Evolutionary conservation across 768 basidiomycete genomes (phyloP).

Genomic region (Kwoniella mangroviensis): DNA sequence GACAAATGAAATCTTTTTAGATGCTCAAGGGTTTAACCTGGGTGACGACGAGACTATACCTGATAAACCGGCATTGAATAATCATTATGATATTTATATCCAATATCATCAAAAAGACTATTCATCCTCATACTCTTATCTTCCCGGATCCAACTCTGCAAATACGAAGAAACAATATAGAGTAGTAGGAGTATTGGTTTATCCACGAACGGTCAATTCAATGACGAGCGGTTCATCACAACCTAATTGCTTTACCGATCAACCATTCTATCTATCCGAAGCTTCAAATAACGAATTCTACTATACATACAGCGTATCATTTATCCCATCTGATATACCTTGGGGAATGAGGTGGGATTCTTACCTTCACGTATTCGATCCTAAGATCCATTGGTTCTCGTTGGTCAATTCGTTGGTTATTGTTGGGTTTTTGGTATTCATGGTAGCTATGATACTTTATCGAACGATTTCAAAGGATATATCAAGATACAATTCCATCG

Average conservation of each 20-base stretch:
- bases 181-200: conserved; percentile 92
- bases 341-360: conserved; percentile 96
- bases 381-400: conserved; percentile 95
- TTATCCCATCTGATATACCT: conserved; percentile 77
- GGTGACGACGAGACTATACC: conserved; percentile 65
- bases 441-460: conserved; percentile 90
- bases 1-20: conserved; percentile 84
- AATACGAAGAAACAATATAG: conserved; percentile 65
- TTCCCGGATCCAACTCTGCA: background rate
- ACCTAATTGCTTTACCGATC: conserved; percentile 46
- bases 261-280: conserved; percentile 66
- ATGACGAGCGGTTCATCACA: conserved; percentile 24
- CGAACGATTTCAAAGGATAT: conserved; percentile 91
- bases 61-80: conserved; percentile 75
- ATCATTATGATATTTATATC: conserved; percentile 70
- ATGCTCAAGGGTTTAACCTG: conserved; percentile 84
- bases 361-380: conserved; percentile 91
- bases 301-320: conserved; percentile 86
- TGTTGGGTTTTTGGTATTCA: conserved; percentile 72
- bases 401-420: conserved; percentile 91
- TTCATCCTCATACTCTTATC: conserved; percentile 42
- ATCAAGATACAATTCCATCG: conserved; percentile 90
- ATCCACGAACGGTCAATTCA: conserved; percentile 52
- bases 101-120: conserved; percentile 78
- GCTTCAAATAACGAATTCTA: conserved; percentile 67